Conservation (phyloP, 208 protist species). For the Leishmania turanica region DNA sequence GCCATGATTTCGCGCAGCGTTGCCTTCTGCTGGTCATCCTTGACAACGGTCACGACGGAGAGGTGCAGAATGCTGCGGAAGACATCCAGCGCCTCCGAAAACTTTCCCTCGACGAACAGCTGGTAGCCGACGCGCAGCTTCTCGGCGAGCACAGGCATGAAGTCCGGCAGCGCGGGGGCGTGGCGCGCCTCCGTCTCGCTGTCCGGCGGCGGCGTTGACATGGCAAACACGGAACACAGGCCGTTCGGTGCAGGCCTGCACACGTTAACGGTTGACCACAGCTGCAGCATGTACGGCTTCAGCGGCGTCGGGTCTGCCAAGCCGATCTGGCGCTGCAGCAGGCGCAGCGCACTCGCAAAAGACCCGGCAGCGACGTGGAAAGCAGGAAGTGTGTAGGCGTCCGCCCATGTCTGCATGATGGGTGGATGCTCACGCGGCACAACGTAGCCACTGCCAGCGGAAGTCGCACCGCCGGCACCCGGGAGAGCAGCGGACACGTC, state of each 20-base stretch:
- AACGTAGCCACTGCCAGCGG: slow-evolving; percentile 24
- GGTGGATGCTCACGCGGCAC: slow-evolving; percentile 63
- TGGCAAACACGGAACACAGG: slow-evolving; percentile 41
- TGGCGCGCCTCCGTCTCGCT: slow-evolving; percentile 41
- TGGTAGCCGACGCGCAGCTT: slow-evolving; percentile 80
- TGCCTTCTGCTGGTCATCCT: slow-evolving; percentile 55
- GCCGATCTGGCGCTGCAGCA: slow-evolving; percentile 91
- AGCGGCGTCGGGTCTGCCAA: slow-evolving; percentile 92
- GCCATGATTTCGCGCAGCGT: slow-evolving; percentile 61
- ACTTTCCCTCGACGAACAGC: slow-evolving; percentile 90
- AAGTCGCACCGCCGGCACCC: slow-evolving; percentile 3
- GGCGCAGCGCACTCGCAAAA: slow-evolving; percentile 93
- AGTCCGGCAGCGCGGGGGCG: slow-evolving; percentile 52
- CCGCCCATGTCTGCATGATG: slow-evolving; percentile 77
- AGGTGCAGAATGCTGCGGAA: slow-evolving; percentile 89
- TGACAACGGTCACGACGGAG: slow-evolving; percentile 81
- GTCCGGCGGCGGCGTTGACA: slow-evolving; percentile 44
- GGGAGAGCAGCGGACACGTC: slow-evolving; percentile 41
- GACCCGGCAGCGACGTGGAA: slow-evolving; percentile 96
- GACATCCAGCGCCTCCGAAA: slow-evolving; percentile 79
- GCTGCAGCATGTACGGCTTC: slow-evolving; percentile 84
- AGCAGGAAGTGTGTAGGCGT: slow-evolving; percentile 80
- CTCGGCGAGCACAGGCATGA: slow-evolving; percentile 74
- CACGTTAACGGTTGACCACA: slow-evolving; percentile 79
- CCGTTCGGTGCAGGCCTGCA: slow-evolving; percentile 44